phyloP scores from a whole-genome alignment of 139 green algal genomes.

The Auxenochlorella protothecoides region DNA sequence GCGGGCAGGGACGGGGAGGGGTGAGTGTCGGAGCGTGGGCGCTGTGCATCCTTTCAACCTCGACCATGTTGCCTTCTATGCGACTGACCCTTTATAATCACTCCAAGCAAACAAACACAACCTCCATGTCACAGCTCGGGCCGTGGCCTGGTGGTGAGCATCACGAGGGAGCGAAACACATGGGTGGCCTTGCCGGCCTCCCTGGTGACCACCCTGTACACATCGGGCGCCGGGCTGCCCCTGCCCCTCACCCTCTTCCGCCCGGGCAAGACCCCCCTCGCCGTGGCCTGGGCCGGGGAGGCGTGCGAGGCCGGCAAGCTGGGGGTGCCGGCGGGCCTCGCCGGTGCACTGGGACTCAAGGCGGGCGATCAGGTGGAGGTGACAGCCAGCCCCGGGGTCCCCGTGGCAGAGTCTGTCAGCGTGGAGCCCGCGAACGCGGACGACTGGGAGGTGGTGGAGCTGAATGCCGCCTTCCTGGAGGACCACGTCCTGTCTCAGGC shows the following conservation, averaged over 20 bases:
- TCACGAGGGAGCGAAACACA: slow-evolving; percentile 27
- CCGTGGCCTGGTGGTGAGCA: slow-evolving; percentile 13
- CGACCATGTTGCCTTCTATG: too few relatives aligned
- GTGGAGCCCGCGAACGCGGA: slow-evolving; percentile 48
- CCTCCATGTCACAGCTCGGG: too few relatives aligned
- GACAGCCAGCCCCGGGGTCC: slow-evolving; percentile 22
- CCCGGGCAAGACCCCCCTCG: not conserved
- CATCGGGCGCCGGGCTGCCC: not conserved
- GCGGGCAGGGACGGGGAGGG: slow-evolving; percentile 1
- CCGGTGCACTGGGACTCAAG: slow-evolving; percentile 23
- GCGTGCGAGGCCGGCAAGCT: slow-evolving; percentile 14
- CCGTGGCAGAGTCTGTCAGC: slow-evolving; percentile 30
- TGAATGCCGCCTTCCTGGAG: slow-evolving; percentile 66
- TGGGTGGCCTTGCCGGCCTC: slow-evolving; percentile 38
- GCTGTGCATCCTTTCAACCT: too few relatives aligned
- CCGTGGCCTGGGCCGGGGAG: slow-evolving; percentile 32
- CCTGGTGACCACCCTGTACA: slow-evolving; percentile 14
- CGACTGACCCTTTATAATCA: too few relatives aligned
- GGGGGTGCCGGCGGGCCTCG: slow-evolving; percentile 34
- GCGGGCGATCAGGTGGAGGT: slow-evolving; percentile 22
- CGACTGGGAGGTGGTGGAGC: slow-evolving; percentile 82
- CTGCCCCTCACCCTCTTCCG: slow-evolving; percentile 12
- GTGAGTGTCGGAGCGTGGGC: not conserved
- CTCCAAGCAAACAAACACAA: too few relatives aligned
- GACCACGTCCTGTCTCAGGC: slow-evolving; percentile 60